Base-by-base conservation (phyloP, 805 yeast genomes). In the Hanseniaspora clermontiae region DNA sequence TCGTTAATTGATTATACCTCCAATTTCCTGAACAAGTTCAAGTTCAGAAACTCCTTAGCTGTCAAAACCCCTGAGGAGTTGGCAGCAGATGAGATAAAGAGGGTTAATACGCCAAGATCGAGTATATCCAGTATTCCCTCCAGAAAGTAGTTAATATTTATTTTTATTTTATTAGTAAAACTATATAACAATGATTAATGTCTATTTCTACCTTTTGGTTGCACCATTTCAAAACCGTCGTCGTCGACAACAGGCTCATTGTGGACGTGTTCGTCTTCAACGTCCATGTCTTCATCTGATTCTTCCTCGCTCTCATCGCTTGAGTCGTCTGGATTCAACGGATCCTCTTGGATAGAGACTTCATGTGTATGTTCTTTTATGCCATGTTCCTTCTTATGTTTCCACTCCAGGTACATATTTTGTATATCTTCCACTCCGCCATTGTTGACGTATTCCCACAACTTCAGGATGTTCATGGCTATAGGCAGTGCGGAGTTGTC, bases 171-270 rank as follows among this genome's bases (percentile, higher is more conserved):
- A 4, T 5, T 4, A 5, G 27, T 24, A 12, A 29, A 58, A 56
- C 45, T 58, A 55, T 45, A 52, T 17, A 52, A 12, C 39, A 37
- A n/a, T 58, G 43, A 53, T 59, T 56, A 66, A 49, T 61, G 54
- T 61, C 75, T 70, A 67, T 77, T 76, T 67, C 77, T 75, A n/a
- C 85, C 82, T 64, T 80, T 82, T 65, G 79, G 82, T 63, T 82
- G 88, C 3, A 91, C 97, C 59, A 88, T 70, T 63, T 89, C 93
- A 65, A 91, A 91, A 0, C 97, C 98, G 66, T 91, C 97, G 37
- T 91, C 97, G 66, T 91, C 97, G 9, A 91, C 76, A 10, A 84
- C 66, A 1, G 95, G 95, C 11, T 76, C 85, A 34, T 69, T 69
- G 12, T 62, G 60, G 5, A 27, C 29, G 17, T 48, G 52, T 15